Evolutionary conservation across 306 rosid genomes (phyloP), one percentile per base, ranked within the genome.

Genomic region (Malus fusca): DNA sequence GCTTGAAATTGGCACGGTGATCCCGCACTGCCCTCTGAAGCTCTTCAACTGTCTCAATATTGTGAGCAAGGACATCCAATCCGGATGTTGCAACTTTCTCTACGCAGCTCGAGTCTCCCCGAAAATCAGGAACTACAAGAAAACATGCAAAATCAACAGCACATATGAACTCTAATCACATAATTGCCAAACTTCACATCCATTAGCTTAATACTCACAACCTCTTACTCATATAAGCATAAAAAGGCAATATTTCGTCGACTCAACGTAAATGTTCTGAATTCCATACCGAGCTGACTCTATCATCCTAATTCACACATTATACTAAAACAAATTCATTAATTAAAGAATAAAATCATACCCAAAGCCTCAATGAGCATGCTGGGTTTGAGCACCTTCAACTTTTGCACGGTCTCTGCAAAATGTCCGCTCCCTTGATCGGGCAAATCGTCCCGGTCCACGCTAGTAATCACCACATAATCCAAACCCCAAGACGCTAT

Each of bases 351-450:
- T 11, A 2, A 70, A 68, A 48, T 63, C 78, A 66, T 90, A 96
- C 99, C 93, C 79, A 96, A 85, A 26, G 99, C 96, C 86, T 96
- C 99, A 26, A 96, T 90, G 51, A 96, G 91, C 88, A 90, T 96
- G 72, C 78, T 87, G n/a, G 98, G 99, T 85, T 92, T 96, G 81
- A 96, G 79, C 18, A 18, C 73, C 93, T 96, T 96, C 84, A 96
- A 79, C 85, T 87, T 96, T 69, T 85, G 91, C 79, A 96, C 98
- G 9, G 99, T 96, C 87, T 96, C 96, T 2, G 99, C 78, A 84
- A 96, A 96, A 88, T 96, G 97, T 31, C 88, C 92, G 78, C 99
- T 92, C 80, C 99, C 99, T 81, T 96, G 99, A 85, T 96, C 99
- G 69, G 91, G 84, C 63, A 96, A 83, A 87, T 96, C 99, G 78